phyloP scores from a whole-genome alignment of 1,284 basidiomycete species.

The Sporisorium graminicola region DNA sequence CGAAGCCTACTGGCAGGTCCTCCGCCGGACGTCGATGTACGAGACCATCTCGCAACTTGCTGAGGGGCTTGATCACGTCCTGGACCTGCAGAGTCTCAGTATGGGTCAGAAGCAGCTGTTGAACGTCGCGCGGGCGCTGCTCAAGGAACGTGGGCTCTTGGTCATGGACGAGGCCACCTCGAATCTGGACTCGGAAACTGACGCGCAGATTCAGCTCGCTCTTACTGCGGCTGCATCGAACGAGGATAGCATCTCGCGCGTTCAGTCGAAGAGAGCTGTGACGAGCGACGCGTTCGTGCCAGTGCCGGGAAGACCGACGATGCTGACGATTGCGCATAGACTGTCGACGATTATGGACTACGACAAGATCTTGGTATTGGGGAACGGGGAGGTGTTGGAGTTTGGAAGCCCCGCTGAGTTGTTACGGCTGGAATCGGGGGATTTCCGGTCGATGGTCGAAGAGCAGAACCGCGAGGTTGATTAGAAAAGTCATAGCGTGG shows the following conservation, averaged over 20 bases:
- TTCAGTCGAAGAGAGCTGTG: constrained; percentile 12
- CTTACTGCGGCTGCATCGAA: not conserved
- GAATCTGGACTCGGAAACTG: constrained; percentile 22
- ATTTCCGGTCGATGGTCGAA: constrained; percentile 35
- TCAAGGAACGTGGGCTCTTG: constrained; percentile 72
- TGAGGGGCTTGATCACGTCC: constrained; percentile 4
- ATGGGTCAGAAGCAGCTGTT: constrained; percentile 67
- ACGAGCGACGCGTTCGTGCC: not conserved
- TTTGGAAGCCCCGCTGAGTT: constrained; percentile 71
- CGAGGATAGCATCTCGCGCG: not conserved
- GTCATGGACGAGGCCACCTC: constrained; percentile 72
- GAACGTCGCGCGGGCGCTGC: constrained; percentile 73
- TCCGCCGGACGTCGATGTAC: constrained; percentile 45
- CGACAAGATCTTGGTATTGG: constrained; percentile 81
- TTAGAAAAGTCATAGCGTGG: not conserved
- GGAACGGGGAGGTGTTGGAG: constrained; percentile 76
- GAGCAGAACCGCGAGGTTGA: constrained; percentile 29
- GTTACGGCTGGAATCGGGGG: constrained; percentile 16
- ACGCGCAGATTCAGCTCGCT: constrained; percentile 76
- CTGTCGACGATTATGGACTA: constrained; percentile 80
- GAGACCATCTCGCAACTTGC: constrained; percentile 32
- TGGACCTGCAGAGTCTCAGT: constrained; percentile 17
- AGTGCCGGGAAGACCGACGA: constrained; percentile 25
- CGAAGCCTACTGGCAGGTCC: constrained; percentile 52
- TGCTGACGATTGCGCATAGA: constrained; percentile 73